phyloP scores from a whole-genome alignment of 2,329 filamentous ascomycete genomes.

The Pestalotiopsis sp. region DNA sequence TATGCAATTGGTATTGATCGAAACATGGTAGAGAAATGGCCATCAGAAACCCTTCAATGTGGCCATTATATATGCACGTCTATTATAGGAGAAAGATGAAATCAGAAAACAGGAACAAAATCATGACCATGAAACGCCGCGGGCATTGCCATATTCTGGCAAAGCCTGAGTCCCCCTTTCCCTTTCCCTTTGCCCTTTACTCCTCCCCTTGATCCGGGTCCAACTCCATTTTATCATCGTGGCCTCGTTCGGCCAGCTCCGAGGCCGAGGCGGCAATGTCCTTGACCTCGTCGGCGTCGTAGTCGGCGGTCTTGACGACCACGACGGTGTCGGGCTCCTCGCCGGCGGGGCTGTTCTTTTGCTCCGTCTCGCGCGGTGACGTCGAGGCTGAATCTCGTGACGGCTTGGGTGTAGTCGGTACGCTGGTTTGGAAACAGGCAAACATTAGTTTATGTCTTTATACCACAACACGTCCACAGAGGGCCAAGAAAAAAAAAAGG shows the following conservation, averaged over 20 bases:
- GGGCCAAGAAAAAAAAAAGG: constrained; percentile 19
- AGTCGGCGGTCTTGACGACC: not conserved
- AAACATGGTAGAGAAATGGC: not conserved
- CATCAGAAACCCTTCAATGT: not conserved
- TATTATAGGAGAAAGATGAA: not conserved
- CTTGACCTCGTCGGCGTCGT: not conserved
- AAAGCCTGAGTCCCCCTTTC: not conserved
- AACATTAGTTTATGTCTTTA: not conserved
- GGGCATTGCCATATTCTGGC: not conserved
- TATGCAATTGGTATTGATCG: not conserved
- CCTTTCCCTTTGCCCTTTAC: not conserved
- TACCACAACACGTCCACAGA: constrained; percentile 14
- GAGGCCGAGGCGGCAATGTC: not conserved
- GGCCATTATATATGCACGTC: not conserved
- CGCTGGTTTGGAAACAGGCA: not conserved
- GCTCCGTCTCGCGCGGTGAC: not conserved
- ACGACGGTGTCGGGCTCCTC: not conserved
- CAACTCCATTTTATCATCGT: not conserved
- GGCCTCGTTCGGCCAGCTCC: not conserved
- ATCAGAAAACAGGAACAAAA: not conserved
- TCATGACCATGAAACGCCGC: not conserved
- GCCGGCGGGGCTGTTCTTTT: not conserved
- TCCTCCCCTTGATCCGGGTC: not conserved
- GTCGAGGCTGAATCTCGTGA: not conserved
- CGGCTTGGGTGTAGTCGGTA: not conserved